Base-by-base conservation (phyloP, 2,329 filamentous ascomycete species). In the Venturia nashicola region DNA sequence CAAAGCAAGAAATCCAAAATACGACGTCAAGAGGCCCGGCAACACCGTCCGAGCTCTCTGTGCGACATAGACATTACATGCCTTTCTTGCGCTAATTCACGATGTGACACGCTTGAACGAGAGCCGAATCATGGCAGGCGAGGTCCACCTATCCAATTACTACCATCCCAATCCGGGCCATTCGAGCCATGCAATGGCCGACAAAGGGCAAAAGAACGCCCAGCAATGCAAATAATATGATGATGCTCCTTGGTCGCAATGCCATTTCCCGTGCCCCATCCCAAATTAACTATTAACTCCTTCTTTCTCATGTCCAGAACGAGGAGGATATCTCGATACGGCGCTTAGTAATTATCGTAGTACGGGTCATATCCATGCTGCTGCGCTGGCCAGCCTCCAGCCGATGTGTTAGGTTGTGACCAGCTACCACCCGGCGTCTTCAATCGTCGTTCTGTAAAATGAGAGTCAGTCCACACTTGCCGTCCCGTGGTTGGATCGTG, bases 371-470 rank as follows among this genome's bases (percentile, higher is more conserved):
- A 74, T 65, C 72, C 73, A 66, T 74, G 71, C 69, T 74, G 64
- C 65, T 72, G 51, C 62, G 32, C 60, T 34, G 62, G 43, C 72
- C 71, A 72, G 61, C 70, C 70, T 59, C 71, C 71, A 65, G 70
- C 70, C 70, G 72, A 72, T 61, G 73, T 73, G 61, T 72, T 73
- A 62, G 69, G 68, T 65, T 73, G 72, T 65, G 74, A 72, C 65
- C 73, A 74, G 69, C 72, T 75, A 59, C 71, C 73, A 39, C 69
- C 71, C 57, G 73, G 71, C 61, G 71, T 71, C 68, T 73, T 78
- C 20, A 77, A 69, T 71, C 76, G 71, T 64, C 76, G 76, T 70
- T 78, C 76, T 78, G 70, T 70, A 62, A 27, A 59, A 42, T 36
- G 36, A 60, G 42, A 57, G 51, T 57, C 51, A 57, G 51, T 32